These are phyloP conservation scores for Fusarium sp. DNA, from an alignment of 2,329 filamentous ascomycete genomes.

Conservation along the genomic window DNA sequence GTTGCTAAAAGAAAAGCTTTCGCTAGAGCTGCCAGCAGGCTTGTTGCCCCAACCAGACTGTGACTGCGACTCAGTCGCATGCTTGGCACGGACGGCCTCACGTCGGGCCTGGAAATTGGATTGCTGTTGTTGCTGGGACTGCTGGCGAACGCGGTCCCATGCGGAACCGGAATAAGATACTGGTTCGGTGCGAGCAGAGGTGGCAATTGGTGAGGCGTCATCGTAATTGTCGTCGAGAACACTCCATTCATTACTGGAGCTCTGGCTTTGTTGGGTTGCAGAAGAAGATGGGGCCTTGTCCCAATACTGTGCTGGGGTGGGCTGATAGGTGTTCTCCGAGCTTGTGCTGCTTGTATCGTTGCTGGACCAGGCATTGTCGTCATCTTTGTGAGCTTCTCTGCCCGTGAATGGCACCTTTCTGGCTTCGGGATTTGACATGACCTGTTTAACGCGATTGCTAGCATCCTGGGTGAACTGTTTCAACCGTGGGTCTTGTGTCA, in stretches of 20 bases:
- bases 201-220: conserved; percentile 58
- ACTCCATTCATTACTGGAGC: conserved; percentile 41
- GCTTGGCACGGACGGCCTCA: conserved; percentile 27
- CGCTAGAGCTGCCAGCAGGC: conserved; percentile 41
- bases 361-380: conserved; percentile 21
- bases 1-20: conserved; percentile 51
- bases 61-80: conserved; percentile 25
- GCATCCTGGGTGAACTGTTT: conserved; percentile 43
- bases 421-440: conserved; percentile 32
- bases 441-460: conserved; percentile 36
- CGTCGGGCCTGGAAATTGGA: conserved; percentile 26
- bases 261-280: conserved; percentile 20
- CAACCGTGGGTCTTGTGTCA: conserved; percentile 39
- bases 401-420: conserved; percentile 19
- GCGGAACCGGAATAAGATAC: conserved; percentile 47
- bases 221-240: conserved; percentile 49
- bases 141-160: conserved; percentile 59
- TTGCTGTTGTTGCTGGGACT: conserved; percentile 37
- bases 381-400: conserved; percentile 8
- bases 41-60: conserved; percentile 44
- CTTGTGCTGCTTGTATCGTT: conserved; percentile 5
- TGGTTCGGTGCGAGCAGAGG: conserved; percentile 44
- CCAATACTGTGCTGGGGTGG: conserved; percentile 18
- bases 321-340: conserved; percentile 5
- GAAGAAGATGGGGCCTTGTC: conserved; percentile 3